Conservation (phyloP, 352 stramenopile species). For the Pythium vanterpoolii region DNA sequence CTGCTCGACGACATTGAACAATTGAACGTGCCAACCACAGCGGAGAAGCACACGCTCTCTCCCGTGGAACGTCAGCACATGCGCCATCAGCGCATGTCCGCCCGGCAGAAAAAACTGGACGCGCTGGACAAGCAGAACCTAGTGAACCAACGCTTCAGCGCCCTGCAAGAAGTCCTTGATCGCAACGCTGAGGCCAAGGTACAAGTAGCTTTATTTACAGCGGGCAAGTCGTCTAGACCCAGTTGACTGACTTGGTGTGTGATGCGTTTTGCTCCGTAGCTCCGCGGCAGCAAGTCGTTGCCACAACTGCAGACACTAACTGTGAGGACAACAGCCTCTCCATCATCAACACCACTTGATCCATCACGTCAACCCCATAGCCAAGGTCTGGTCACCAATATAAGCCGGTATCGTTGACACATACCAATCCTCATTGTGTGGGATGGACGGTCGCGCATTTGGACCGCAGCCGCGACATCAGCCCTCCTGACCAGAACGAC, state of each 20-base stretch:
- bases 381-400: neutral
- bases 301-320: conserved; percentile 3
- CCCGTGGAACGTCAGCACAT: neutral
- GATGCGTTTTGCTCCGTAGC: neutral
- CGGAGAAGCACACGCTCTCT: conserved; percentile 21
- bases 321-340: neutral
- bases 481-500: neutral
- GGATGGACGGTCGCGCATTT: neutral
- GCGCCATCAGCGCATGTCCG: conserved; percentile 25
- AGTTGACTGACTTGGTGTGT: neutral
- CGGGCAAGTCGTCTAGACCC: neutral
- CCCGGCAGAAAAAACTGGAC: conserved; percentile 51
- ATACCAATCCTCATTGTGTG: neutral
- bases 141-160: conserved; percentile 56
- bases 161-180: conserved; percentile 32
- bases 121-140: conserved; percentile 45
- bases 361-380: neutral
- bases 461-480: conserved; percentile 9
- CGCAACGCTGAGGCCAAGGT: conserved; percentile 12
- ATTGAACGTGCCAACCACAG: conserved; percentile 24
- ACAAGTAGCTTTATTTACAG: too few relatives aligned
- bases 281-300: conserved; percentile 10
- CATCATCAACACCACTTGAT: neutral
- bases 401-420: neutral
- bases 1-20: conserved; percentile 54